Percentiles rank a stretch among this genome's conserved stretches.
Evolutionary conservation across 1,284 basidiomycete genomes (phyloP).

Genomic region (Athelia psychrophila): DNA sequence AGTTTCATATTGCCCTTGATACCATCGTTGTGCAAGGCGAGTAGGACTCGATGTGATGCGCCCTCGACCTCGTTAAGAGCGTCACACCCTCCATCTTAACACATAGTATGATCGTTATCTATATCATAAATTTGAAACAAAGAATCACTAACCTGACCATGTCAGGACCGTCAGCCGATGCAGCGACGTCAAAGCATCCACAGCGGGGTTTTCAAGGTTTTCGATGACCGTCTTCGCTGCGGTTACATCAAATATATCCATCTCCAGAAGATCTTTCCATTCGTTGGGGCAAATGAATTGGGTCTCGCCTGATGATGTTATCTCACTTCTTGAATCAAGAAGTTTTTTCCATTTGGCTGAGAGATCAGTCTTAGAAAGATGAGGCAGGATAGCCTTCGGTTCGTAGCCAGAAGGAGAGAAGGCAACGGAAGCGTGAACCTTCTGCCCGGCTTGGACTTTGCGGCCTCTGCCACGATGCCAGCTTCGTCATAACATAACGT

Average conservation of each 20-base stretch:
- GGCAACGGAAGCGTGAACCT: conserved; percentile 4
- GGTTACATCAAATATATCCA: background rate
- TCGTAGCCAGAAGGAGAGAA: background rate
- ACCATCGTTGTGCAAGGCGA: no score
- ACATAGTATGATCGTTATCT: no score
- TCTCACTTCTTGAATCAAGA: background rate
- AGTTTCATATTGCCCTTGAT: no score
- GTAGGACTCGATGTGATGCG: no score
- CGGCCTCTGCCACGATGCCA: conserved; percentile 2
- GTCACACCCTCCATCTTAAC: no score
- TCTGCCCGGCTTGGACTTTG: conserved; percentile 4
- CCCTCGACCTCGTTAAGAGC: no score
- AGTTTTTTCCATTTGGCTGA: background rate
- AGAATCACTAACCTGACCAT: no score
- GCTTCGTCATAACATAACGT: background rate
- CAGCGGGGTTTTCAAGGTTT: no score
- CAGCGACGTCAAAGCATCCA: no score
- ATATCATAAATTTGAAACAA: no score
- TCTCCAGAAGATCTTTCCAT: background rate
- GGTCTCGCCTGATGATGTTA: background rate
- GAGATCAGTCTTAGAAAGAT: background rate
- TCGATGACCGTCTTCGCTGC: background rate
- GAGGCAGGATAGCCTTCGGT: background rate
- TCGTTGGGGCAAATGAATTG: background rate
- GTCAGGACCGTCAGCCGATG: no score